Base-by-base conservation (phyloP, 2,329 filamentous ascomycete genomes). In the Metarhizium humberi region DNA sequence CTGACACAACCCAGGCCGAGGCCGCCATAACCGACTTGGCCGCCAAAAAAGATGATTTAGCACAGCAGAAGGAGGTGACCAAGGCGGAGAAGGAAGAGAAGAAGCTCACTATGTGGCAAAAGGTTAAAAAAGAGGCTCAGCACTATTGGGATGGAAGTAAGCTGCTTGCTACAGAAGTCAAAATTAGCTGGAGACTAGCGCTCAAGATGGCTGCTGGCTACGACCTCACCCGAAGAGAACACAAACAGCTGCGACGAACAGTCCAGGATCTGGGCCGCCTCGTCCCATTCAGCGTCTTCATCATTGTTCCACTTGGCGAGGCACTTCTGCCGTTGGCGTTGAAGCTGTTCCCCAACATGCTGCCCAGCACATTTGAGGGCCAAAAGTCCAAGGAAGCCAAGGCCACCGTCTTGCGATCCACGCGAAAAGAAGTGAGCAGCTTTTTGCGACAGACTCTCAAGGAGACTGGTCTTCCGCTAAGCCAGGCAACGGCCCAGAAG, bases 101-200 rank as follows among this genome's bases (percentile, higher is more conserved):
- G 76, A 96, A 96, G 69, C 74, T 96, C 72, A 96, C 92, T 0
- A 51, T 97, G 1, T 87, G 84, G 72, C 89, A 97, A 70, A 95
- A 92, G 75, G 85, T 99, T 67, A 99, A 96, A 80, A 92, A 95
- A 71, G 94, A 99, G 73, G 80, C 79, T 14, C 84, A 86, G 59
- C 94, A 99, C 71, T 99, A 99, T 75, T 97, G 94, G 92, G 94
- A 99, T 73, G 94, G 94, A 57, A 97, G 91, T 32, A 99, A 99
- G 74, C 78, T 99, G 65, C 78, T 99, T 62, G 92, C 87, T 25
- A 88, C 90, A 2, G 94, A 99, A 74, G 85, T 97, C 68, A 90
- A 78, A 72, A 99, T 99, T 69, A 97, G 92, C 71, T 90, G 88
- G 58, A 87, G 87, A 59, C 76, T 99, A 61, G 94, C 92, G 6